These are phyloP conservation scores for Paecilomyces sp. DNA, from an alignment of 2,329 filamentous ascomycete species.

Conservation along the genomic window DNA sequence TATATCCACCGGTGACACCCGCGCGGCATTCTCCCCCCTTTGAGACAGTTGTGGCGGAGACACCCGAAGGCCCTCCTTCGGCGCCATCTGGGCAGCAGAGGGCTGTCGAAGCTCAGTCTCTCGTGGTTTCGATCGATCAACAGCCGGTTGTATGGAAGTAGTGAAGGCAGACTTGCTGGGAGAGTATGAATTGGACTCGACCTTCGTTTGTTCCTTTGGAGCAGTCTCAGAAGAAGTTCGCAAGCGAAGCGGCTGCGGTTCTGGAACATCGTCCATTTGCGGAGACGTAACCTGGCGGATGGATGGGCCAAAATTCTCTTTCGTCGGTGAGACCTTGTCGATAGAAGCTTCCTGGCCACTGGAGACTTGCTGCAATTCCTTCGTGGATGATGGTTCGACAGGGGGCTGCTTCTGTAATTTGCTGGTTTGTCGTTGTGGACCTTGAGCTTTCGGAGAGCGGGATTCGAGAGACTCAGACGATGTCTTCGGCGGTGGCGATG, in stretches of 20 bases:
- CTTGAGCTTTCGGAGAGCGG: conserved; percentile 21
- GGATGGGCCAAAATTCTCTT: conserved; percentile 18
- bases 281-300: conserved; percentile 30
- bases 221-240: conserved; percentile 15
- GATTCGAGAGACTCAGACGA: conserved; percentile 37
- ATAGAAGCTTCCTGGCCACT: conserved; percentile 14
- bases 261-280: conserved; percentile 15
- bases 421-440: conserved; percentile 51
- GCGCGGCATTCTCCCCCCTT: conserved; percentile 37
- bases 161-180: conserved; percentile 2
- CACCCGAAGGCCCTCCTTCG: conserved; percentile 9
- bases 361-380: conserved; percentile 29
- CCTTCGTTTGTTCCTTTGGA: conserved; percentile 1
- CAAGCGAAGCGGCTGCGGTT: conserved; percentile 13
- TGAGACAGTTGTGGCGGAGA: conserved; percentile 14
- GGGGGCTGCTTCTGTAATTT: conserved; percentile 66
- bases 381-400: conserved; percentile 30
- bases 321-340: conserved; percentile 11
- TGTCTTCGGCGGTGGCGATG: conserved; percentile 37
- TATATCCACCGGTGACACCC: conserved; percentile 63
- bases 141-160: not conserved
- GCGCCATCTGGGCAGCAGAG: conserved; percentile 8
- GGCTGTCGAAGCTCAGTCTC: not conserved
- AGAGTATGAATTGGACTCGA: conserved; percentile 1
- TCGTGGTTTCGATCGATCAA: not conserved